These are phyloP conservation scores for Neurospora sp. DNA, from an alignment of 495 filamentous ascomycete species.

Conservation along the genomic window DNA sequence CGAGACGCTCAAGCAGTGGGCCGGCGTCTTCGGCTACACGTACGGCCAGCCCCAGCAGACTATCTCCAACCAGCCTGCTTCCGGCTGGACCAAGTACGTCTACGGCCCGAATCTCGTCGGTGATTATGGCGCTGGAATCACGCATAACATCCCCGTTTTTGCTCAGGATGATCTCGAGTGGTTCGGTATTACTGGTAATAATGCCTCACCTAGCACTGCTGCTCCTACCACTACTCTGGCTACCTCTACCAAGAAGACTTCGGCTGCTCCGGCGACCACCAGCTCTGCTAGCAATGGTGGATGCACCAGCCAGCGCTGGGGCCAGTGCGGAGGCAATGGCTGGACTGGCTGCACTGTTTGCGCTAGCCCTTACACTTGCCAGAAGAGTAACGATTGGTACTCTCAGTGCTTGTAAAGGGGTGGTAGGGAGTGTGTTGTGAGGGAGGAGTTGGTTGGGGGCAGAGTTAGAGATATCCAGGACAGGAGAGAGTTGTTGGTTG, in stretches of 20 bases:
- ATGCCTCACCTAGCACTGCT: not conserved
- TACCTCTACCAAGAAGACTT: not conserved
- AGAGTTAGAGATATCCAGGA: not conserved
- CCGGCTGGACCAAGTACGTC: conserved; percentile 33
- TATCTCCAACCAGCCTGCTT: conserved; percentile 17
- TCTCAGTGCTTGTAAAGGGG: conserved; percentile 20
- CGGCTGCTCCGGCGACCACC: conserved; percentile 13
- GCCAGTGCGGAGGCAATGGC: conserved; percentile 38
- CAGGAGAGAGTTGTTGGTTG: not conserved
- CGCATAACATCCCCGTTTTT: conserved; percentile 22
- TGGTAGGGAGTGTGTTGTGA: not conserved
- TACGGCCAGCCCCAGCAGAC: conserved; percentile 22
- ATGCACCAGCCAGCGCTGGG: conserved; percentile 18
- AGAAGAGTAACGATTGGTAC: conserved; percentile 22
- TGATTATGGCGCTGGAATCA: conserved; percentile 22
- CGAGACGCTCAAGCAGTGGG: conserved; percentile 46
- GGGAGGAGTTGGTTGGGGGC: not conserved
- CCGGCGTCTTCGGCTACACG: conserved; percentile 34
- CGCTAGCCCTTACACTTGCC: conserved; percentile 21
- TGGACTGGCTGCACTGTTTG: conserved; percentile 32
- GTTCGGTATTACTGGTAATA: conserved; percentile 21
- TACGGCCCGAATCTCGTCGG: conserved; percentile 37
- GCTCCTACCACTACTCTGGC: not conserved
- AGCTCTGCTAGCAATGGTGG: conserved; percentile 24
- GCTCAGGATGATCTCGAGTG: conserved; percentile 23